Percentiles rank a stretch among this genome's conserved stretches.
phyloP scores from a whole-genome alignment of 2,329 filamentous ascomycete genomes.

The Pseudocercospora eumusae region DNA sequence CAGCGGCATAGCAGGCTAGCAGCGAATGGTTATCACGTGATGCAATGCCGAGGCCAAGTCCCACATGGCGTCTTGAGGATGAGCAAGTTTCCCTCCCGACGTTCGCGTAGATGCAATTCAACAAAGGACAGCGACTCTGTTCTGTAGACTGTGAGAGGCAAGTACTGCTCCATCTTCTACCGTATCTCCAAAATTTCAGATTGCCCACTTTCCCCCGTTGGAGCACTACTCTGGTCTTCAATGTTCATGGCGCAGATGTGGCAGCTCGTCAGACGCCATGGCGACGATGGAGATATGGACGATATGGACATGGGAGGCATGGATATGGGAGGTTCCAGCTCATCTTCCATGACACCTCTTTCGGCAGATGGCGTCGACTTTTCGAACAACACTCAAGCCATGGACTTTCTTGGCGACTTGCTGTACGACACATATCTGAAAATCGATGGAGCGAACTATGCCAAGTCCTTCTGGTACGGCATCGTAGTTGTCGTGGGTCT shows the following conservation, averaged over 20 bases:
- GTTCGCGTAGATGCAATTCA: background rate
- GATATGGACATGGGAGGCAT: slow-evolving; percentile 31
- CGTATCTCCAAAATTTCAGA: background rate
- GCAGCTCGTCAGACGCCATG: slow-evolving; percentile 12
- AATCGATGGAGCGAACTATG: slow-evolving; percentile 41
- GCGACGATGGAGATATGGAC: slow-evolving; percentile 16
- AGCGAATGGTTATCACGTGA: no score
- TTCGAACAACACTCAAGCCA: slow-evolving; percentile 42
- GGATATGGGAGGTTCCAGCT: slow-evolving; percentile 20
- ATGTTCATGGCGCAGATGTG: background rate
- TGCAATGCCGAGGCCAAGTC: background rate
- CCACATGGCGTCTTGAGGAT: background rate
- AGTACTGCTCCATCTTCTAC: background rate
- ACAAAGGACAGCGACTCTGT: background rate
- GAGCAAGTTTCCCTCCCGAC: background rate
- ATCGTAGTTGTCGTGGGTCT: slow-evolving; percentile 40
- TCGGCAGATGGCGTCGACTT: slow-evolving; percentile 43
- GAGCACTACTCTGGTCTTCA: background rate
- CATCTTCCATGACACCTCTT: slow-evolving; percentile 30
- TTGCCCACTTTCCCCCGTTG: background rate
- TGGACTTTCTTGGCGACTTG: slow-evolving; percentile 41
- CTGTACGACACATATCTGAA: slow-evolving; percentile 43
- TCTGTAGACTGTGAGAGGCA: slow-evolving; percentile 2
- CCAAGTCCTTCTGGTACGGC: slow-evolving; percentile 46
- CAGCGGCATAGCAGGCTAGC: background rate